Evolutionary conservation across 305 asterid genomes (phyloP).

Genomic region (Solanum hybrid): DNA sequence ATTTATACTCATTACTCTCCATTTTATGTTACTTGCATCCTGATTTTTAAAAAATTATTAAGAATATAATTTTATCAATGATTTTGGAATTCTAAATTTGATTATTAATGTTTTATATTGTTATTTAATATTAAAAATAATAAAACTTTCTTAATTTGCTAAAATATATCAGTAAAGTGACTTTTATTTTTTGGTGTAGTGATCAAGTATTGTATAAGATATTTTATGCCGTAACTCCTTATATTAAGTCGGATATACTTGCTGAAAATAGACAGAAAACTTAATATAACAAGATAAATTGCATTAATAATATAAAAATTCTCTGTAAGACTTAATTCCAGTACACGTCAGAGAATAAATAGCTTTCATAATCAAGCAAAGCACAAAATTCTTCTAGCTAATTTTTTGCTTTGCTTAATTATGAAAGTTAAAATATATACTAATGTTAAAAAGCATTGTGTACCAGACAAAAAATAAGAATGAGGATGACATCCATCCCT

Average conservation of each 20-base stretch:
- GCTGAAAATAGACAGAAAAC: background rate
- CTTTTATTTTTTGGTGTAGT: background rate
- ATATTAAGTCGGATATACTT: background rate
- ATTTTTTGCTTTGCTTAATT: background rate
- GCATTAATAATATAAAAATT: background rate
- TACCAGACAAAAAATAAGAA: background rate
- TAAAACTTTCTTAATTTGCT: background rate
- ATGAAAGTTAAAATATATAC: background rate
- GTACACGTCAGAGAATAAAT: background rate
- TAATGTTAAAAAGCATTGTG: background rate
- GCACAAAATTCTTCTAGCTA: background rate
- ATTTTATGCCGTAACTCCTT: background rate
- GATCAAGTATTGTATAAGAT: background rate
- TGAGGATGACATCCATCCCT: constrained; percentile 5
- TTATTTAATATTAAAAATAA: background rate
- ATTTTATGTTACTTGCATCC: too few species aligned
- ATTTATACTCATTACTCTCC: too few species aligned
- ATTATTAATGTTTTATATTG: background rate
- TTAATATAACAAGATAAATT: background rate
- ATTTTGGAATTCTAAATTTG: background rate
- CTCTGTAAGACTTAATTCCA: background rate
- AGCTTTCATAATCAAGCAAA: background rate
- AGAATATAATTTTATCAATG: too few species aligned
- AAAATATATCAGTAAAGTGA: background rate
- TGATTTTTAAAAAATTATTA: too few species aligned